Base-by-base conservation (phyloP, 495 filamentous ascomycete genomes). In the Xylaria curta region DNA sequence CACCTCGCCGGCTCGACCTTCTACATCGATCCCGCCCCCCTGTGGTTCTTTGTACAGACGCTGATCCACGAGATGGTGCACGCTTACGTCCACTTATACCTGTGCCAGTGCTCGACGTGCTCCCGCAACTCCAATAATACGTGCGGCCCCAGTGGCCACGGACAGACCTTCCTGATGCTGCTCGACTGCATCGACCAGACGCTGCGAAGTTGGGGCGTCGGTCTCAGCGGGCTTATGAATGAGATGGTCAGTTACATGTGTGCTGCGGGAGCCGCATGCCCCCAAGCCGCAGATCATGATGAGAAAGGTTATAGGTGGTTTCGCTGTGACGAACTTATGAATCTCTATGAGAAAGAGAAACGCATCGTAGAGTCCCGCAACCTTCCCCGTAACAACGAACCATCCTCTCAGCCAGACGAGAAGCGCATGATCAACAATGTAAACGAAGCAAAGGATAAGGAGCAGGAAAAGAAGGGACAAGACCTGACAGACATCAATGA, bases 21-120 rank as follows among this genome's bases (percentile, higher is more conserved):
- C 19, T 53, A 13, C 47, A 17, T 4, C 1, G 21, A 42, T 6
- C 53, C 53, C 4, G 26, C 28, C 4, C 36, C 38, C 5, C 60
- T 26, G 38, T 19, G 17, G 26, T 10, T 63, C n/a, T 2, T 42
- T 3, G 9, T 49, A 1, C 15, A 65, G 62, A 65, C 42, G 21
- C n/a, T 56, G 31, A 26, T 67, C 5, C 65, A 67, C 65, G 47
- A 67, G 49, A 67, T 67, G 49, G 65, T 56, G n/a, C 47, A 67
- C 49, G 65, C 36, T 0, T 67, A 67, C 65, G 6, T 66, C 2
- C 1, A 51, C 3, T 0, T 67, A 12, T 67, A 26, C 24, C 0
- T 56, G 4, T 67, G 65, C 36, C 26, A 5, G 1, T 67, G 65
- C 26, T 6, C 8, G 6, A 17, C 44, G 0, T 67, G 65, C 49